Percentiles rank a stretch among this genome's conserved stretches.
Conservation (phyloP, 2,329 filamentous ascomycete genomes). For the Trichoderma lentiforme region DNA sequence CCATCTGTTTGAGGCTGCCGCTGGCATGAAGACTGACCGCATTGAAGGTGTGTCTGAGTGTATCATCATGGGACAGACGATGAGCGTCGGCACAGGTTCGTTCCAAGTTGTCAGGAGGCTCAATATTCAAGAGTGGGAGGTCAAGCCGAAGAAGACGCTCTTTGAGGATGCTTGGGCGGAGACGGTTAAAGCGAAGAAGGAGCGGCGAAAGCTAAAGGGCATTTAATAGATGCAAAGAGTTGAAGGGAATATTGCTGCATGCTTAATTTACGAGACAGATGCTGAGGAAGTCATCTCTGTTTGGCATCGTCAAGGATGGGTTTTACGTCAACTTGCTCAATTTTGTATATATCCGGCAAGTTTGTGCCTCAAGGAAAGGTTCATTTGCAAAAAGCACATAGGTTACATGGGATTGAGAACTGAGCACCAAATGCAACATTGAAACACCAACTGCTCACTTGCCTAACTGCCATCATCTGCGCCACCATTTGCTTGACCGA, state of each 20-base stretch:
- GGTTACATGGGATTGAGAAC: neutral
- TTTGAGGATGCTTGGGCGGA: constrained; percentile 68
- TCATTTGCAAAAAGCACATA: neutral
- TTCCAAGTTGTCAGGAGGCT: constrained; percentile 84
- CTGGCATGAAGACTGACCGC: constrained; percentile 83
- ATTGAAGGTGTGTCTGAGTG: constrained; percentile 95
- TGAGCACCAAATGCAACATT: neutral
- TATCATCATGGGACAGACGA: constrained; percentile 97
- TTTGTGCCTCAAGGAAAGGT: neutral
- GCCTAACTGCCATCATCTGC: neutral
- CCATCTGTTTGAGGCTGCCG: constrained; percentile 92
- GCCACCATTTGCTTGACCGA: neutral
- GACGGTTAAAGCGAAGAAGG: constrained; percentile 16
- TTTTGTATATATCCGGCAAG: neutral
- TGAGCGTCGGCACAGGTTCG: constrained; percentile 84
- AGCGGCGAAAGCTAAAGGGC: constrained; percentile 5
- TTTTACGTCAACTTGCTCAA: neutral
- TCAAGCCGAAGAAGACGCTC: constrained; percentile 57
- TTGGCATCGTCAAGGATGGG: neutral
- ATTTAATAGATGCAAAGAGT: neutral
- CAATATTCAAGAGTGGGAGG: constrained; percentile 59
- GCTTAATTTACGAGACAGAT: neutral
- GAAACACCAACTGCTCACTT: neutral
- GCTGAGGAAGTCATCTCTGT: neutral
- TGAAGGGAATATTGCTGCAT: neutral